These are phyloP conservation scores for Chaetomiaceae sp. DNA, from an alignment of 2,329 filamentous ascomycete species.

Conservation along the genomic window DNA sequence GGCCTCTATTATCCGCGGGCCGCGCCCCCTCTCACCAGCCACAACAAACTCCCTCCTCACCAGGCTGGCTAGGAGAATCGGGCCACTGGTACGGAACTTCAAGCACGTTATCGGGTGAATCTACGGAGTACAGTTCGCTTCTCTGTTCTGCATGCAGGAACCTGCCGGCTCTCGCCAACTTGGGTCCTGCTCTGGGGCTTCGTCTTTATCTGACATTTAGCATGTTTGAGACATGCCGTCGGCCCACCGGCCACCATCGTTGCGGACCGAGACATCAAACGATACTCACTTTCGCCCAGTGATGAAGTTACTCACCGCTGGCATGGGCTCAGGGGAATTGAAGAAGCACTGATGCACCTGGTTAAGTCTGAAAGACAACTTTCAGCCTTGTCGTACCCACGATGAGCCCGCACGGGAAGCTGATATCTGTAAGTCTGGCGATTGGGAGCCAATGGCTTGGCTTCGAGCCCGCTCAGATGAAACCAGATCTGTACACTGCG, in stretches of 20 bases:
- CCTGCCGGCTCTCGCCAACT: slow-evolving; percentile 11
- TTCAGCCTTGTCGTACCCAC: no score
- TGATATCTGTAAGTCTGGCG: not conserved
- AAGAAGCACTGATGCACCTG: no score
- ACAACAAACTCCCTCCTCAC: not conserved
- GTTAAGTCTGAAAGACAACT: no score
- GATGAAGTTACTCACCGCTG: no score
- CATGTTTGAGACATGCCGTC: slow-evolving; percentile 9
- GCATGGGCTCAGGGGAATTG: no score
- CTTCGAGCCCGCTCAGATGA: slow-evolving; percentile 16
- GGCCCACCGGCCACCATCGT: not conserved
- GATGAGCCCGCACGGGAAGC: slow-evolving; percentile 1
- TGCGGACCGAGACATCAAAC: no score
- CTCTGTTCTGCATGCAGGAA: not conserved
- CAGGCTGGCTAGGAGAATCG: no score
- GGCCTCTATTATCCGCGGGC: slow-evolving; percentile 6
- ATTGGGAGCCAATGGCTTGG: slow-evolving; percentile 20
- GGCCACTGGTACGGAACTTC: not conserved
- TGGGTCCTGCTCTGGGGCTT: not conserved
- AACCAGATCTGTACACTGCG: slow-evolving; percentile 13
- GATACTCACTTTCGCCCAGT: no score
- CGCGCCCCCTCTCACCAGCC: slow-evolving; percentile 12
- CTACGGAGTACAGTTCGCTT: not conserved
- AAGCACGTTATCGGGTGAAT: not conserved
- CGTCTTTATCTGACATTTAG: not conserved